These are phyloP conservation scores for Parathielavia hyrcaniae DNA, from an alignment of 495 filamentous ascomycete species.

Conservation along the genomic window DNA sequence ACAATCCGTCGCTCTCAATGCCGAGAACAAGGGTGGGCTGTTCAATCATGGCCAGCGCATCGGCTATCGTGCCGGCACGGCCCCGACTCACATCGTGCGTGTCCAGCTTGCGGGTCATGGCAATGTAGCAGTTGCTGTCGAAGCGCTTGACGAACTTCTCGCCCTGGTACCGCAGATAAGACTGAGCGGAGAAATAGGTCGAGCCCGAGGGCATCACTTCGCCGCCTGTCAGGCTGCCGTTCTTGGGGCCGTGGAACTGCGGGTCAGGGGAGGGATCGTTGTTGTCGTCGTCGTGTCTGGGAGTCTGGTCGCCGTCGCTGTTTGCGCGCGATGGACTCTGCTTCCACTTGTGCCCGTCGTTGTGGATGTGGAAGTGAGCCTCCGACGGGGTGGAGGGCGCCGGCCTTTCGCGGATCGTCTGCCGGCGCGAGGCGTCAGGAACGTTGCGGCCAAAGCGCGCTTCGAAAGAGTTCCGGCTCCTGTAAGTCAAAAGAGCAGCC, in stretches of 20 bases:
- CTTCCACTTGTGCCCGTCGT: constrained; percentile 75
- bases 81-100: constrained; percentile 88
- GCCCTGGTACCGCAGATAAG: constrained; percentile 96
- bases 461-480: constrained; percentile 94
- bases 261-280: constrained; percentile 50
- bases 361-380: constrained; percentile 90
- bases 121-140: constrained; percentile 97
- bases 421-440: constrained; percentile 71
- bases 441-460: constrained; percentile 88
- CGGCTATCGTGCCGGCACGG: constrained; percentile 55
- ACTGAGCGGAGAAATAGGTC: constrained; percentile 94
- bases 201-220: constrained; percentile 52
- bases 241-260: constrained; percentile 65
- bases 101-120: constrained; percentile 97
- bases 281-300: neutral
- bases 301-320: constrained; percentile 20
- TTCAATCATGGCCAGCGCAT: constrained; percentile 72
- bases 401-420: constrained; percentile 66
- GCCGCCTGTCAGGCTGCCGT: constrained; percentile 31
- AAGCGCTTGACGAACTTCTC: constrained; percentile 95
- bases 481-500: constrained; percentile 91
- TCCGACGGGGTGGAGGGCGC: constrained; percentile 61
- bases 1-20: constrained; percentile 90
- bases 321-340: constrained; percentile 28
- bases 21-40: constrained; percentile 87